Conservation (phyloP, 169 alveolate genomes). For the Theileria orientalis region DNA sequence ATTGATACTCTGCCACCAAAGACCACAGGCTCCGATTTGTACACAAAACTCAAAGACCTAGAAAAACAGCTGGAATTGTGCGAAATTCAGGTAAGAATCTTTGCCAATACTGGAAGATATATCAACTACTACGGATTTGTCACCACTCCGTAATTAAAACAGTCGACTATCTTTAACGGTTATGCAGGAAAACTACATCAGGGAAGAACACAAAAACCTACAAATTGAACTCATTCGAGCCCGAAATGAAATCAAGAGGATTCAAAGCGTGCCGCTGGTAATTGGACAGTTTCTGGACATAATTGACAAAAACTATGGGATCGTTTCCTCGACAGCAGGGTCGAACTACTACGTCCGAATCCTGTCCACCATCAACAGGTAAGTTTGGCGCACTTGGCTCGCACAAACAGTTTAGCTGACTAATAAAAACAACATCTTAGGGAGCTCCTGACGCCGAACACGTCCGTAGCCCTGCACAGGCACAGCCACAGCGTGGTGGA, state of each 20-base stretch:
- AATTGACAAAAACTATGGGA: conserved; percentile 95
- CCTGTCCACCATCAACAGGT: conserved; percentile 93
- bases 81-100: conserved; percentile 66
- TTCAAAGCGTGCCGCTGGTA: conserved; percentile 96
- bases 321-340: conserved; percentile 95
- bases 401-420: background rate
- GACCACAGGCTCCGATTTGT: conserved; percentile 58
- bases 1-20: no score
- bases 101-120: no score
- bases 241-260: conserved; percentile 95
- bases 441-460: conserved; percentile 96
- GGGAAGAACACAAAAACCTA: conserved; percentile 96
- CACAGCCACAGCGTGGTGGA: conserved; percentile 98
- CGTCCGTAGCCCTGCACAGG: conserved; percentile 98
- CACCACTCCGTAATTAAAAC: no score
- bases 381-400: background rate
- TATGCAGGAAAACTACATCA: conserved; percentile 91
- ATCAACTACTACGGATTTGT: no score
- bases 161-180: no score
- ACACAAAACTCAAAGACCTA: conserved; percentile 77
- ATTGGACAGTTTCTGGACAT: conserved; percentile 98
- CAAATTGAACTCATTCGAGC: conserved; percentile 96
- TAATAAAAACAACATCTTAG: conserved; percentile 48
- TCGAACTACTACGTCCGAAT: conserved; percentile 96
- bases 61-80: conserved; percentile 86